Base-by-base conservation (phyloP, 179 eudicot species). In the Vitellaria paradoxa region DNA sequence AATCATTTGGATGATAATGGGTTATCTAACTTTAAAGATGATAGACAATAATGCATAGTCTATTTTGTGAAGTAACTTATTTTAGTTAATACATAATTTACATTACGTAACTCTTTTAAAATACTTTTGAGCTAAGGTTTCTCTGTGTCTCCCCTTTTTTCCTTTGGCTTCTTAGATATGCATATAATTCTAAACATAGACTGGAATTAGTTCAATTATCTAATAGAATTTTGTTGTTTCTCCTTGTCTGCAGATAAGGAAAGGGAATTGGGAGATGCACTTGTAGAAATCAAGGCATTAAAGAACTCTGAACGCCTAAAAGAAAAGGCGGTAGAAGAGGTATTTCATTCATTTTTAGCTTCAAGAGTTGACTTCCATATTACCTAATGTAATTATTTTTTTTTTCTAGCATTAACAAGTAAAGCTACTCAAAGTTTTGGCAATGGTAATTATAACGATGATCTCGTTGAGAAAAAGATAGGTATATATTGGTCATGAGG, bases 261-360 rank as follows among this genome's bases (percentile, higher is more conserved):
- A 11, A 81, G 99, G 76, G 99, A 93, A 82, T 84, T 95, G 65
- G 88, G 86, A 23, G 98, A 91, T 78, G 93, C 93, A 30, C 90
- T 86, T 71, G 91, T 91, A 68, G 96, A 95, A 86, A 95, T 95
- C 82, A 95, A 86, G 81, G 98, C 92, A 6, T 73, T 95, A 78
- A 87, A 85, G 86, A 82, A 85, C 72, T 91, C 97, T 15, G 98
- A 95, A 73, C 95, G 97, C 59, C 89, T 90, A 8, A 88, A 88
- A 73, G 95, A 93, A 76, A 95, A 91, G 84, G 99, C 98, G 45
- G 97, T 91, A 55, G 97, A 93, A 86, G 99, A 95, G 97, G 99
- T 94, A 80, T 70, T 24, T 77, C 40, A 10, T n/a, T 26, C 57
- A 37, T 37, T 63, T 30, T 49, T 76, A 66, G 70, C 55, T 56